Evolutionary conservation across 257 asterid genomes (phyloP).

Genomic region (Sherardia arvensis): DNA sequence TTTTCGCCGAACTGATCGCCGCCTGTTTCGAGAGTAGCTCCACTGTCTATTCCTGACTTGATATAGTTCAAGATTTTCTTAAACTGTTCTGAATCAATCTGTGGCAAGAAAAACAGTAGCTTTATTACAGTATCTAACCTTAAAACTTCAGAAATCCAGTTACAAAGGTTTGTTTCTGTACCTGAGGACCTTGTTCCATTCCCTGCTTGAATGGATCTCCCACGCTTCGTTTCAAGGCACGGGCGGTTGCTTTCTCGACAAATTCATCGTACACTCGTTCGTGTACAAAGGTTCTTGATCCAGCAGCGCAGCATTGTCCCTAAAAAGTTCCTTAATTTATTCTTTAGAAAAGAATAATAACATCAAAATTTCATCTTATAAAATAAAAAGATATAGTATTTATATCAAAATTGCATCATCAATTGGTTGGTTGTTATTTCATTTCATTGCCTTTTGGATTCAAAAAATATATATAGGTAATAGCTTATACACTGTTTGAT

Average conservation of each 20-base stretch:
- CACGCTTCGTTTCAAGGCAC: constrained; percentile 62
- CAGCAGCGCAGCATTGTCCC: constrained; percentile 99
- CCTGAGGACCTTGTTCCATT: constrained; percentile 97
- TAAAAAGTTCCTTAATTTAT: no score
- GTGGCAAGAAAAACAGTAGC: constrained; percentile 9
- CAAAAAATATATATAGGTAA: no score
- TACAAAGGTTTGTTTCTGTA: constrained; percentile 12
- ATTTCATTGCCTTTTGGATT: no score
- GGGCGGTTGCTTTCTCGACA: constrained; percentile 67
- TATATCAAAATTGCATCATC: no score
- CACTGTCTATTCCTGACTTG: constrained; percentile 49
- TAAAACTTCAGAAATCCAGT: neutral
- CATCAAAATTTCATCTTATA: no score
- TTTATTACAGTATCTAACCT: neutral
- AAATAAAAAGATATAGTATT: no score
- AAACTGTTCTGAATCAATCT: constrained; percentile 71
- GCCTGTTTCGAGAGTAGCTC: constrained; percentile 87
- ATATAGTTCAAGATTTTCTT: constrained; percentile 66
- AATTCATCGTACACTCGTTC: constrained; percentile 84
- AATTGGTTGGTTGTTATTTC: no score
- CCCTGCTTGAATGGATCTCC: constrained; percentile 93
- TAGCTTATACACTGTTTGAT: no score
- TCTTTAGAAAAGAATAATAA: no score
- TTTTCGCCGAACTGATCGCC: constrained; percentile 53
- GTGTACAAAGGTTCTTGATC: constrained; percentile 84